Percentiles rank a stretch among this genome's conserved stretches.
Conservation (phyloP, 139 green algal species). For the Eudorina sp. region DNA sequence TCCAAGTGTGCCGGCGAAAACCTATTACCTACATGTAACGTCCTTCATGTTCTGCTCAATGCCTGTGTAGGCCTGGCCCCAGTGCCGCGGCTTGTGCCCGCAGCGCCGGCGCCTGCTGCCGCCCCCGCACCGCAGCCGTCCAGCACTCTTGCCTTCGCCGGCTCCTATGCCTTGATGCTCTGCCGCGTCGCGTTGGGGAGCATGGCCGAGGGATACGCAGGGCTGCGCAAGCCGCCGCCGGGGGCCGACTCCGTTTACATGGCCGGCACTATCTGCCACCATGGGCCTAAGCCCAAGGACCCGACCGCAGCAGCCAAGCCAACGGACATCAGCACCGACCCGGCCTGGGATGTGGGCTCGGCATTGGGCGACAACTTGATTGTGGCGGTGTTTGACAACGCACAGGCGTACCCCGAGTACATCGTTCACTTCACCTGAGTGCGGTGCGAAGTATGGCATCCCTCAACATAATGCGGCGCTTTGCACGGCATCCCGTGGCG, state of each 20-base stretch:
- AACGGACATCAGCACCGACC: neutral
- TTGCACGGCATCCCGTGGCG: too few relatives aligned
- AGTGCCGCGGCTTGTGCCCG: neutral
- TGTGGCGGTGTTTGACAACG: slow-evolving; percentile 53
- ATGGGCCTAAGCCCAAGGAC: neutral
- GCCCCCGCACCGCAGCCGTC: neutral
- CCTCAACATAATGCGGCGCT: too few relatives aligned
- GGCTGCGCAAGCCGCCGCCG: slow-evolving; percentile 42
- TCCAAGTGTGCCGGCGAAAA: too few relatives aligned
- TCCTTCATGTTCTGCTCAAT: too few relatives aligned
- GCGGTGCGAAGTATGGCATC: too few relatives aligned
- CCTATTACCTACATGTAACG: too few relatives aligned
- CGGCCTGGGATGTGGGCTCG: neutral
- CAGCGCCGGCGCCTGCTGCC: neutral
- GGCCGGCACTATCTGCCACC: neutral
- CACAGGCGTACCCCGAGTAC: slow-evolving; percentile 54
- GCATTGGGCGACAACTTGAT: neutral
- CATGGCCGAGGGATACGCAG: neutral
- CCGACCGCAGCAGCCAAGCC: neutral
- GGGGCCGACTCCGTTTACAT: slow-evolving; percentile 40
- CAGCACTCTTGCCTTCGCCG: neutral
- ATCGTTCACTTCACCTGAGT: slow-evolving; percentile 45
- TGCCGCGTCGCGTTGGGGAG: slow-evolving; percentile 46
- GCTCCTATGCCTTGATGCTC: slow-evolving; percentile 33
- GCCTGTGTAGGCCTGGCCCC: neutral